These are phyloP conservation scores for Mycena haematopus DNA, from an alignment of 768 basidiomycete species.

Conservation along the genomic window DNA sequence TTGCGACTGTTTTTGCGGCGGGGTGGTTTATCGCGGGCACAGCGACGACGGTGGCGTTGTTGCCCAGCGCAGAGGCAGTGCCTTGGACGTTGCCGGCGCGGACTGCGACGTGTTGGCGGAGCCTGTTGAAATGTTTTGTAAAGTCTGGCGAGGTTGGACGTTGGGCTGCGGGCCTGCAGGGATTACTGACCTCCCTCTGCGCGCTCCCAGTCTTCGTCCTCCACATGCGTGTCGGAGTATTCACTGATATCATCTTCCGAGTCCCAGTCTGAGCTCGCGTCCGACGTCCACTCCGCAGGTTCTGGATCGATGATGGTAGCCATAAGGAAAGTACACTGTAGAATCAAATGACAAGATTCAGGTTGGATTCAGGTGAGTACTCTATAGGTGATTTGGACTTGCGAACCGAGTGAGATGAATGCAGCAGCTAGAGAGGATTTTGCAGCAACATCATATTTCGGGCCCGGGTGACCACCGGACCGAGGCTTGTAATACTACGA, in stretches of 20 bases:
- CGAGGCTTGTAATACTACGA: too few species aligned
- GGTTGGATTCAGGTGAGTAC: not conserved
- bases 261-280: conserved; percentile 6
- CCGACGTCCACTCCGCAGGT: conserved; percentile 2
- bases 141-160: conserved; percentile 68
- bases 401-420: too few species aligned
- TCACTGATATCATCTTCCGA: conserved; percentile 45
- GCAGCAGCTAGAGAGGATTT: too few species aligned
- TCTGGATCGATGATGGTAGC: conserved; percentile 39
- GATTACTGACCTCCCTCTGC: conserved; percentile 72
- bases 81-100: conserved; percentile 75
- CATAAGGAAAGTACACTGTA: conserved; percentile 27
- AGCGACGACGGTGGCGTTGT: conserved; percentile 57
- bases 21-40: conserved; percentile 80
- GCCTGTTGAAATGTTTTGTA: conserved; percentile 96
- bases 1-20: conserved; percentile 30
- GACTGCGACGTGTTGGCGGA: conserved; percentile 89
- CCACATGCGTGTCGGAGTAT: conserved; percentile 67
- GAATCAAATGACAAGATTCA: not conserved
- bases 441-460: too few species aligned
- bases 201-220: conserved; percentile 91
- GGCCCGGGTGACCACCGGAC: too few species aligned
- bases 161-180: not conserved
- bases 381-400: too few species aligned
- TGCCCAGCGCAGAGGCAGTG: conserved; percentile 56